Evolutionary conservation across 106 monocot genomes (phyloP).

Genomic region (Dendrobium huoshanense): DNA sequence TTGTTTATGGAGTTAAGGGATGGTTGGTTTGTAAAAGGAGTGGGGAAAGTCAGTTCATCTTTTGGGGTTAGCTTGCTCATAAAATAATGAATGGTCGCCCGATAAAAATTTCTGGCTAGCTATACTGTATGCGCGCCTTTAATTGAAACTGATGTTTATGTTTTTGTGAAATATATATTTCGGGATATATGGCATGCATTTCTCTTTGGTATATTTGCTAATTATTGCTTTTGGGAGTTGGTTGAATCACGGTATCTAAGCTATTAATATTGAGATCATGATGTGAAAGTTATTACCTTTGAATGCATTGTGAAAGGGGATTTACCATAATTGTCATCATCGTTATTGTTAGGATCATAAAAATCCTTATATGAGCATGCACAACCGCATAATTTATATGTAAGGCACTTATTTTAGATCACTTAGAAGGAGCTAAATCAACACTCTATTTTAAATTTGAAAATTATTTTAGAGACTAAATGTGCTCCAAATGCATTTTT

Average conservation of each 20-base stretch:
- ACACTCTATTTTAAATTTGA: too few relatives aligned
- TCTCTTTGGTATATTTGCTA: not conserved
- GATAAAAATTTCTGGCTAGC: not conserved
- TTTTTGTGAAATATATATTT: not conserved
- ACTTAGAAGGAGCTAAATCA: too few relatives aligned
- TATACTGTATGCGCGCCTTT: not conserved
- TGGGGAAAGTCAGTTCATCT: not conserved
- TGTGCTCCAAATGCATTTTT: too few relatives aligned
- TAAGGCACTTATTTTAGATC: too few relatives aligned
- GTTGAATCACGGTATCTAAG: not conserved
- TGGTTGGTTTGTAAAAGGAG: not conserved
- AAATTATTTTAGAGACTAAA: too few relatives aligned
- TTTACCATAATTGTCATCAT: not conserved
- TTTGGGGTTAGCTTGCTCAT: not conserved
- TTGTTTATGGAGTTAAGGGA: not conserved
- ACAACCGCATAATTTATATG: too few relatives aligned
- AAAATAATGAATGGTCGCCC: not conserved
- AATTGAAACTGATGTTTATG: not conserved
- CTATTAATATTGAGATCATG: too few relatives aligned
- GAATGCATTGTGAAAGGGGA: not conserved
- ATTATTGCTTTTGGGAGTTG: not conserved
- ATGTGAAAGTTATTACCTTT: not conserved
- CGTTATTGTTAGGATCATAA: not conserved
- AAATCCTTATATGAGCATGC: not conserved
- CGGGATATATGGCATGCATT: not conserved